Evolutionary conservation across 495 filamentous ascomycete species (phyloP).

Genomic region (Penicillium dipodomyicola): DNA sequence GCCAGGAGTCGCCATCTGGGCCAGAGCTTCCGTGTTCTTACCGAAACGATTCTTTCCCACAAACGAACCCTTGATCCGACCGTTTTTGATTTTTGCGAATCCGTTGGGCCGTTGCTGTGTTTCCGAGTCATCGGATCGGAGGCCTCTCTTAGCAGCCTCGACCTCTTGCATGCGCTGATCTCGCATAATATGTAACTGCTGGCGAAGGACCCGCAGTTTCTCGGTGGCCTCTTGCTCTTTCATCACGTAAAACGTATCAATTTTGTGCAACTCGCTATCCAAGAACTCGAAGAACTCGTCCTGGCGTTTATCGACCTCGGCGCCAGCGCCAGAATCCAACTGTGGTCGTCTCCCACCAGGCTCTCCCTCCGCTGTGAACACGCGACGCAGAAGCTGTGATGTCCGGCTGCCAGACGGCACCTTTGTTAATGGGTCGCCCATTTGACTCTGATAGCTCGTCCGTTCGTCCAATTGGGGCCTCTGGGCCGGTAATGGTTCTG

Average conservation of each 20-base stretch:
- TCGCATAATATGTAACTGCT: slow-evolving; percentile 85
- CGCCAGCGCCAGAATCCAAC: slow-evolving; percentile 32
- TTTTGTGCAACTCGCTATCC: slow-evolving; percentile 76
- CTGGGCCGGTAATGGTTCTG: slow-evolving; percentile 10
- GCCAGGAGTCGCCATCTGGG: slow-evolving; percentile 49
- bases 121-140: slow-evolving; percentile 4
- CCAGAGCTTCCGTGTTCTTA: slow-evolving; percentile 56
- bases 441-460: slow-evolving; percentile 11
- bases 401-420: slow-evolving; percentile 23
- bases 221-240: slow-evolving; percentile 78
- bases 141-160: slow-evolving; percentile 23
- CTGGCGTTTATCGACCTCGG: slow-evolving; percentile 59
- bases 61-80: slow-evolving; percentile 28
- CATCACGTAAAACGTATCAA: slow-evolving; percentile 77
- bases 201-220: slow-evolving; percentile 65
- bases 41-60: slow-evolving; percentile 45
- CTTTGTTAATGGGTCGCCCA: slow-evolving; percentile 18
- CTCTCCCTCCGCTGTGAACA: slow-evolving; percentile 35
- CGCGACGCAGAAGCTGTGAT: slow-evolving; percentile 38
- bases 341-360: slow-evolving; percentile 32
- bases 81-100: slow-evolving; percentile 26
- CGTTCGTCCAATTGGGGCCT: slow-evolving; percentile 17
- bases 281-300: slow-evolving; percentile 78
- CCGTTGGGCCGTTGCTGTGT: slow-evolving; percentile 20
- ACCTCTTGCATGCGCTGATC: slow-evolving; percentile 73